Percentiles rank a stretch among this genome's conserved stretches.
Conservation (phyloP, 148 eudicot species). For the Talinum fruticosum region DNA sequence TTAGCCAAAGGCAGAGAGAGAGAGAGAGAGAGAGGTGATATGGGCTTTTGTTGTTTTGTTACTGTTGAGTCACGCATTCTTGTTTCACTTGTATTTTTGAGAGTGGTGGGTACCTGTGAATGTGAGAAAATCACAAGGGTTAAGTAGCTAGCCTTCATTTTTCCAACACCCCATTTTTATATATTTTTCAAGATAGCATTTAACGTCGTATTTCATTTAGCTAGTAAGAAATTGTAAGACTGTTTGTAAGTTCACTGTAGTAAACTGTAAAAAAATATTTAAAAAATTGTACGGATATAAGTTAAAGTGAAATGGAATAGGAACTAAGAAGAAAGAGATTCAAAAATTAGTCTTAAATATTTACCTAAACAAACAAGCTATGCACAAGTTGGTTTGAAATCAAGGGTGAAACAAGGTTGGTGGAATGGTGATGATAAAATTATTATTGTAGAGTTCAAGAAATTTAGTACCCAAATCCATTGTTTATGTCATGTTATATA, state of each 20-base stretch:
- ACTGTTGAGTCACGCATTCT: slow-evolving; percentile 44
- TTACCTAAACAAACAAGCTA: slow-evolving; percentile 10
- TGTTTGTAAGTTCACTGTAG: too few species aligned
- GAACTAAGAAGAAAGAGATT: not conserved
- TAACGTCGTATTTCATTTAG: too few species aligned
- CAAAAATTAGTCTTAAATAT: not conserved
- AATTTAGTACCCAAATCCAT: not conserved
- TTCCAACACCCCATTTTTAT: slow-evolving; percentile 2
- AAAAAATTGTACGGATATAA: too few species aligned
- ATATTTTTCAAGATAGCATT: too few species aligned
- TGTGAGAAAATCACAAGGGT: slow-evolving; percentile 12
- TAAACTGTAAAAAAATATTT: too few species aligned
- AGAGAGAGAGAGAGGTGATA: slow-evolving; percentile 23
- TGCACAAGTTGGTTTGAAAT: slow-evolving; percentile 2
- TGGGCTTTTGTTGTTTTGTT: slow-evolving; percentile 29
- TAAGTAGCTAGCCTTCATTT: slow-evolving; percentile 21
- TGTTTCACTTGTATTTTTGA: slow-evolving; percentile 29
- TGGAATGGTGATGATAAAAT: not conserved
- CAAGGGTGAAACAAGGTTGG: not conserved
- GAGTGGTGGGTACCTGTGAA: slow-evolving; percentile 15
- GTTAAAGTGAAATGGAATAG: too few species aligned
- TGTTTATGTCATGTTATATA: not conserved
- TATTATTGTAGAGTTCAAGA: not conserved
- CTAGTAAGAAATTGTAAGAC: too few species aligned
- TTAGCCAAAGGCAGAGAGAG: slow-evolving; percentile 19